These are phyloP conservation scores for Cnidoscolus chayamansa DNA, from an alignment of 441 rosid genomes.

Conservation along the genomic window DNA sequence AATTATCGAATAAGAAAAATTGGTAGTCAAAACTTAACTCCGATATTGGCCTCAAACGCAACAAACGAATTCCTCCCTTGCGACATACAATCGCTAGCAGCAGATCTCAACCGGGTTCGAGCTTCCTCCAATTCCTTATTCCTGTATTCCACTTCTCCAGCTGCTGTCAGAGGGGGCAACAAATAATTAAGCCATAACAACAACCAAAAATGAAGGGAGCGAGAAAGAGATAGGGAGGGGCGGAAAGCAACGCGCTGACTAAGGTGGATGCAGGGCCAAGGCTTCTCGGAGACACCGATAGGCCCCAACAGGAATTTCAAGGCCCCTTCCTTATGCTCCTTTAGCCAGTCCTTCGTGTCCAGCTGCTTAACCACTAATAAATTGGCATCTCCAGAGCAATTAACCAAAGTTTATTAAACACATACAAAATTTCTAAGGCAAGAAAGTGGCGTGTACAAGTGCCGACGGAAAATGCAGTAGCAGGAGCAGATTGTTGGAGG, in stretches of 20 bases:
- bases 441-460: conserved; percentile 46
- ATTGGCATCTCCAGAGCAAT: conserved; percentile 16
- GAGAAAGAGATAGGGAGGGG: background rate
- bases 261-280: conserved; percentile 63
- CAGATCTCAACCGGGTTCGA: conserved; percentile 50
- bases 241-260: conserved; percentile 33
- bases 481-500: conserved; percentile 37
- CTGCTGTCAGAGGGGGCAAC: conserved; percentile 22
- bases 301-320: conserved; percentile 74
- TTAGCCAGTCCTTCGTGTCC: conserved; percentile 97
- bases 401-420: background rate
- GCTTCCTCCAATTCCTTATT: conserved; percentile 52
- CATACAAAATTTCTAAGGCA: background rate
- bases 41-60: conserved; percentile 75
- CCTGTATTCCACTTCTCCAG: conserved; percentile 38
- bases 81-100: conserved; percentile 81
- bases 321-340: conserved; percentile 84
- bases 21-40: conserved; percentile 57
- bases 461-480: conserved; percentile 69
- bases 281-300: conserved; percentile 74
- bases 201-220: background rate
- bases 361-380: conserved; percentile 45
- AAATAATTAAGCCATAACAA: background rate
- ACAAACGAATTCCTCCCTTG: conserved; percentile 72
- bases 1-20: too few species aligned